Conservation (phyloP, 345 rosid genomes). For the Lepidium africanum region DNA sequence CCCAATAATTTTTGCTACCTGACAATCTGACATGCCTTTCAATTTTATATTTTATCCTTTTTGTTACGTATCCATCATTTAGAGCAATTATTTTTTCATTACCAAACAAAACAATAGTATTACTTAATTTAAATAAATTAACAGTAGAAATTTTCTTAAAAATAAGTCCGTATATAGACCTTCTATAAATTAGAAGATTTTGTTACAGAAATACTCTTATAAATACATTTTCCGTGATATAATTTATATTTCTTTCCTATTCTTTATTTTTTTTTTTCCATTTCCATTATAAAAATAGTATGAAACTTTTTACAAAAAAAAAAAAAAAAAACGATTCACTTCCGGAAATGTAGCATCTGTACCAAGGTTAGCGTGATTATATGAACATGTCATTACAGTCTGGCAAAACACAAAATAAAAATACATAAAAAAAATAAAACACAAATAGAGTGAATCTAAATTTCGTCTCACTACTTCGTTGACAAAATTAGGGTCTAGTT, state of each 20-base stretch:
- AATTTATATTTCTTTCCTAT: too few species aligned
- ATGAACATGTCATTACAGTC: background rate
- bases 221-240: too few species aligned
- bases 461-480: slow-evolving; percentile 18
- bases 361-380: background rate
- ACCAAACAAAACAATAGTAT: too few species aligned
- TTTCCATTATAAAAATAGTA: background rate
- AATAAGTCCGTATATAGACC: too few species aligned
- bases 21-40: too few species aligned
- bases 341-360: background rate
- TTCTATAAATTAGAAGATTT: too few species aligned
- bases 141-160: too few species aligned
- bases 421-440: background rate
- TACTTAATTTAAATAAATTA: too few species aligned
- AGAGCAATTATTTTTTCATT: too few species aligned
- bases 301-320: background rate
- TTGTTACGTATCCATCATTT: too few species aligned
- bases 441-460: background rate
- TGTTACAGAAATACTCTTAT: too few species aligned
- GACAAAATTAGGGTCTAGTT: slow-evolving; percentile 22
- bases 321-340: background rate
- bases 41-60: too few species aligned
- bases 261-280: background rate
- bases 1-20: slow-evolving; percentile 30
- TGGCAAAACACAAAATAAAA: background rate